These are phyloP conservation scores for Lyophyllum decastes DNA, from an alignment of 768 basidiomycete genomes.

Conservation along the genomic window DNA sequence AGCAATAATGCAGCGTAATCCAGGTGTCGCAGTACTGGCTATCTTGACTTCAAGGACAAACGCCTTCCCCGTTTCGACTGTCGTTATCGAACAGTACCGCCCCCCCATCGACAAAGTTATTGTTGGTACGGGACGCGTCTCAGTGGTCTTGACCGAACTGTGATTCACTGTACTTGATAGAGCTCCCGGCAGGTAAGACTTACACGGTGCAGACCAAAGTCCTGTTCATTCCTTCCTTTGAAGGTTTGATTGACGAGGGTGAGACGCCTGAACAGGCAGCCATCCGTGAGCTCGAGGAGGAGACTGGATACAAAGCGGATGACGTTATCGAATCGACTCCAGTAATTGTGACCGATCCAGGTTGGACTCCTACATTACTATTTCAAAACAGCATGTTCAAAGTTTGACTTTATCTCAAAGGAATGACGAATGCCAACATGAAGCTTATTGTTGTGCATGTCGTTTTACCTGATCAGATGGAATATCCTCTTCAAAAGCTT, in stretches of 20 bases:
- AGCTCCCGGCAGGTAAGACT: slow-evolving; percentile 38
- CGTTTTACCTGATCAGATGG: slow-evolving; percentile 62
- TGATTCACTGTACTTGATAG: slow-evolving; percentile 15
- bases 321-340: slow-evolving; percentile 64
- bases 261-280: slow-evolving; percentile 84
- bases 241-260: slow-evolving; percentile 82
- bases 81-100: slow-evolving; percentile 91
- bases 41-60: slow-evolving; percentile 74
- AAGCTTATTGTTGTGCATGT: slow-evolving; percentile 78
- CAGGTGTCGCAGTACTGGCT: slow-evolving; percentile 86
- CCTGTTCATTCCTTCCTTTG: neutral
- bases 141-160: neutral
- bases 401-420: slow-evolving; percentile 35
- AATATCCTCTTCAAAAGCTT: slow-evolving; percentile 71
- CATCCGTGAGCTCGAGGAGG: slow-evolving; percentile 87
- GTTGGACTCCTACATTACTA: slow-evolving; percentile 33
- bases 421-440: slow-evolving; percentile 96
- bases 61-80: slow-evolving; percentile 73
- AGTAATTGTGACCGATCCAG: slow-evolving; percentile 69
- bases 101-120: slow-evolving; percentile 80
- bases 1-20: neutral
- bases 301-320: slow-evolving; percentile 83
- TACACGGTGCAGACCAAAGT: neutral
- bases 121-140: slow-evolving; percentile 65
- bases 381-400: neutral